Evolutionary conservation across 345 rosid species (phyloP), one percentile per base, ranked within the genome.

Genomic region (Draba incana): DNA sequence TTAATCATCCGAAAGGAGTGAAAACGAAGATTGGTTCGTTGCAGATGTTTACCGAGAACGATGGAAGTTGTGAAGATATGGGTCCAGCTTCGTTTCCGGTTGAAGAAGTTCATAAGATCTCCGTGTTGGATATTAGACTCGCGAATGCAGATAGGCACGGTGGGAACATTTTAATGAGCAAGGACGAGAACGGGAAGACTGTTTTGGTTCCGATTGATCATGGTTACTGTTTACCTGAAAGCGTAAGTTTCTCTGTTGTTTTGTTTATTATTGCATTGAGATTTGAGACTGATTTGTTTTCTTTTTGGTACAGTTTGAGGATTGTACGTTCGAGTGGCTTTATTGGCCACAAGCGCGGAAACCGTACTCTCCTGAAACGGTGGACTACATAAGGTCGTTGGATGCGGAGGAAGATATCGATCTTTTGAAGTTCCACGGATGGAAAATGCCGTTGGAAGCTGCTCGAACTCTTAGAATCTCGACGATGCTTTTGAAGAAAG

Each of bases 171-270:
- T 72, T 92, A 68, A 57, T 84, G 76, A 78, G 77, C 58, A 83
- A 78, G 57, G 84, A 82, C 60, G 80, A 77, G 49, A 75, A 80
- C 5, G 92, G 88, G 15, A 70, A 64, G 3, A 66, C 66, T 16
- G 77, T 64, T 70, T 84, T 92, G 66, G 74, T 81, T 68, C 98
- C 98, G 11, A 87, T 92, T 30, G 96, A 92, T 69, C 98, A 92
- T 80, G 98, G 98, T n/a, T 92, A 92, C 69, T 89, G 96, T 81
- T 77, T 92, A 77, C 98, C 98, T 49, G 87, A 87, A 64, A 89
- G 77, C 14, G 98, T 92, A 70, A 86, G 94, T 24, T 0, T 15
- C 10, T 2, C 8, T 25, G 1, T 1, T 15, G 55, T 42, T 42
- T 64, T 48, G 30, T 13, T 63, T 12, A 24, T 24, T 55, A 9